These are phyloP conservation scores for Colletotrichum sp. DNA, from an alignment of 2,329 filamentous ascomycete genomes.

Conservation along the genomic window DNA sequence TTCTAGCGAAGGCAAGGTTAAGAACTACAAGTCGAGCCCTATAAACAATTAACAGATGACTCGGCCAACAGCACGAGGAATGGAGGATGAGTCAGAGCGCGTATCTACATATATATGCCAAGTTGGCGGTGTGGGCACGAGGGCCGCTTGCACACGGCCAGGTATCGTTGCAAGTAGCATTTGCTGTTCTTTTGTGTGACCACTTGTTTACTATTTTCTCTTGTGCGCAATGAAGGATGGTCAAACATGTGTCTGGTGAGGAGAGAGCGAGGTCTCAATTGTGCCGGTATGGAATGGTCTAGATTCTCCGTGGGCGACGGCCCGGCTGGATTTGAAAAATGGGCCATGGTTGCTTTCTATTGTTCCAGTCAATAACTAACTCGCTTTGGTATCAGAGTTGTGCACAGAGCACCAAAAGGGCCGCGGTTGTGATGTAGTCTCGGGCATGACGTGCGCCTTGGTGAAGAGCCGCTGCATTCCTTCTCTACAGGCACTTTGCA, in stretches of 20 bases:
- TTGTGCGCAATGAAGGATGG: neutral
- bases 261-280: neutral
- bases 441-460: neutral
- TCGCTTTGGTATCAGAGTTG: neutral
- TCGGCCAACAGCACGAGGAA: neutral
- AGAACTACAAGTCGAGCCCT: neutral
- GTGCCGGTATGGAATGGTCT: neutral
- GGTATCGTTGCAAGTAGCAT: neutral
- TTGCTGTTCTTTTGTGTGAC: neutral
- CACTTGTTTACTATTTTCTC: neutral
- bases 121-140: neutral
- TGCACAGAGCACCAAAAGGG: neutral
- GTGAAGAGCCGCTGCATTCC: neutral
- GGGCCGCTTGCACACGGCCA: neutral
- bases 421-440: neutral
- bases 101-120: neutral
- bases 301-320: neutral
- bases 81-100: neutral
- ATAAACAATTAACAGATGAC: neutral
- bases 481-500: neutral
- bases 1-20: neutral
- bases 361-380: neutral
- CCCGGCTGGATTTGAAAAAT: neutral
- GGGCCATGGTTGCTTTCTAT: neutral
- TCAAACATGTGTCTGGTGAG: neutral